Evolutionary conservation across 805 yeast genomes (phyloP).

Genomic region (Zygoascus biomembranicola): DNA sequence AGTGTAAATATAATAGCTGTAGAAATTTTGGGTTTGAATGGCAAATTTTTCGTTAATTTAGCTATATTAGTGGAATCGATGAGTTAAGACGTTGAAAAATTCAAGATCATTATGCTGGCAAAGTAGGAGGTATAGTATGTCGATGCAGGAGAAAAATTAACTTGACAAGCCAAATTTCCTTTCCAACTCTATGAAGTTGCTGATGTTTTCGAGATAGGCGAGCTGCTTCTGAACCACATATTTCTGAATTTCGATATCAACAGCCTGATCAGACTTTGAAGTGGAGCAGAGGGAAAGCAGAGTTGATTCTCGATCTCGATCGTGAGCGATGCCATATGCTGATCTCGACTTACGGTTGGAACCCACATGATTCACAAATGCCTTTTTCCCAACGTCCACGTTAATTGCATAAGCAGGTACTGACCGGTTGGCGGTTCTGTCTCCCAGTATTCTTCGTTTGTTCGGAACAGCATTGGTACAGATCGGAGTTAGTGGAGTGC

Average conservation of each 20-base stretch:
- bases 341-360: background rate
- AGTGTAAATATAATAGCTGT: too few relatives aligned
- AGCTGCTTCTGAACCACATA: conserved; percentile 9
- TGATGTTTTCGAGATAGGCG: conserved; percentile 7
- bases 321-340: background rate
- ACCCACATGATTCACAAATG: background rate
- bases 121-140: background rate
- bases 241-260: conserved; percentile 2
- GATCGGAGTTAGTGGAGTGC: conserved; percentile 14
- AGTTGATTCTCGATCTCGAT: background rate
- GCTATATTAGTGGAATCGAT: too few relatives aligned
- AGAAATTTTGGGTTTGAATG: too few relatives aligned
- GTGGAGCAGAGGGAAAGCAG: background rate
- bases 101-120: background rate
- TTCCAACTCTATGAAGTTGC: conserved; percentile 18
- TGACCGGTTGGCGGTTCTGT: background rate
- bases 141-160: background rate
- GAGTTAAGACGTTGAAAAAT: too few relatives aligned
- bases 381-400: background rate
- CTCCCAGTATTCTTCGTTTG: conserved; percentile 8
- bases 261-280: background rate
- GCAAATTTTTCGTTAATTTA: too few relatives aligned
- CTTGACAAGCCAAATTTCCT: conserved; percentile 4
- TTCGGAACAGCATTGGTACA: conserved; percentile 1
- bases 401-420: background rate